phyloP scores from a whole-genome alignment of 2,329 filamentous ascomycete genomes.

The Xylariaceae sp. region DNA sequence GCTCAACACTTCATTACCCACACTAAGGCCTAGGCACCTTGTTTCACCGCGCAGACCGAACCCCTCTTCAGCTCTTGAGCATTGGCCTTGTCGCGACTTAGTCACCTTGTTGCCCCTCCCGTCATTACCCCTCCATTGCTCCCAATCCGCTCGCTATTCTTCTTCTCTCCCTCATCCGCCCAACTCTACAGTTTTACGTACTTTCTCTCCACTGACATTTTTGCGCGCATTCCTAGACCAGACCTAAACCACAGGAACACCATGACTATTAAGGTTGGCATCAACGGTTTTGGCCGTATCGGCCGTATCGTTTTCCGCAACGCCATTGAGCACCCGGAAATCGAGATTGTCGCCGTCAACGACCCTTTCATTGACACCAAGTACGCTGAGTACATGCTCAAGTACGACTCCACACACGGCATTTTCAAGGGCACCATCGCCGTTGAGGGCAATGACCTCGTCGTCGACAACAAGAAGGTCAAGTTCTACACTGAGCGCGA shows the following conservation, averaged over 20 bases:
- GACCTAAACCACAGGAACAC: slow-evolving; percentile 22
- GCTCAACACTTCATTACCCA: not conserved
- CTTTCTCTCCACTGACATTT: slow-evolving; percentile 11
- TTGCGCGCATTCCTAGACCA: slow-evolving; percentile 1
- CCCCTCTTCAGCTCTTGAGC: slow-evolving; percentile 1
- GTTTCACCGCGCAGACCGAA: not conserved
- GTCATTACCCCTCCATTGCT: slow-evolving; percentile 5
- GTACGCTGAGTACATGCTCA: slow-evolving; percentile 99
- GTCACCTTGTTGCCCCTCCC: not conserved
- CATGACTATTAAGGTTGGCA: slow-evolving; percentile 73
- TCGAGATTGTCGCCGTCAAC: slow-evolving; percentile 95
- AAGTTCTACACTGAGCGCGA: slow-evolving; percentile 92
- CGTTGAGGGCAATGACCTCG: slow-evolving; percentile 63
- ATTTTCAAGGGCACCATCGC: slow-evolving; percentile 88
- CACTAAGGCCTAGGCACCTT: not conserved
- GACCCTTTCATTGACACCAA: slow-evolving; percentile 98
- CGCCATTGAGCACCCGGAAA: slow-evolving; percentile 81
- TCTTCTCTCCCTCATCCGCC: not conserved
- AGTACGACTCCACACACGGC: slow-evolving; percentile 97
- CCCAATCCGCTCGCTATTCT: not conserved
- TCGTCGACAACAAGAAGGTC: slow-evolving; percentile 91
- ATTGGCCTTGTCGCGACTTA: not conserved
- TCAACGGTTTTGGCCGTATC: slow-evolving; percentile 99
- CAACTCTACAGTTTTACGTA: not conserved
- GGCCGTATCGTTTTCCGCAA: slow-evolving; percentile 99